These are phyloP conservation scores for Candida glaebosa DNA, from an alignment of 805 yeast genomes.

Conservation along the genomic window DNA sequence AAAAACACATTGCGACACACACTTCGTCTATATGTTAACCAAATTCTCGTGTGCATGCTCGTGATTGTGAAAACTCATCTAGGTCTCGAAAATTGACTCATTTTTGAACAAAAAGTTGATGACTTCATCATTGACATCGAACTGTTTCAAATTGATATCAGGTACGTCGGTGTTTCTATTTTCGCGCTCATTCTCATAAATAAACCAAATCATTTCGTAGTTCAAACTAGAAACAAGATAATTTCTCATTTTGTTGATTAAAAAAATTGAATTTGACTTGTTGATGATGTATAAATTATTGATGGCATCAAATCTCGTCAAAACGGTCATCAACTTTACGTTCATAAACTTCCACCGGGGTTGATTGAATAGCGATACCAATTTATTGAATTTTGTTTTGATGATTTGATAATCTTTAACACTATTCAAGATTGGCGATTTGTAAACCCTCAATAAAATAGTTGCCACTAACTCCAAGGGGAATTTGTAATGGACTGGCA, in stretches of 20 bases:
- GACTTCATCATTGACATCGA: constrained; percentile 25
- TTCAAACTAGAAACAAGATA: constrained; percentile 33
- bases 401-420: constrained; percentile 22
- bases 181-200: constrained; percentile 22
- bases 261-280: constrained; percentile 17
- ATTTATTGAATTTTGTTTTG: constrained; percentile 20
- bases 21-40: too few relatives aligned
- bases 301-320: constrained; percentile 21
- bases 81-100: constrained; percentile 17
- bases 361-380: constrained; percentile 15
- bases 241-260: constrained; percentile 31
- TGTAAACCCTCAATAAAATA: constrained; percentile 27
- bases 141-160: constrained; percentile 8
- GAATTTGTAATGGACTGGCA: constrained; percentile 41
- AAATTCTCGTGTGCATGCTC: too few relatives aligned
- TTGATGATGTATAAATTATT: constrained; percentile 9
- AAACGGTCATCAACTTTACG: constrained; percentile 19
- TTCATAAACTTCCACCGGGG: constrained; percentile 22
- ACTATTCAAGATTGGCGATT: constrained; percentile 26
- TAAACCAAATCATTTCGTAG: constrained; percentile 39
- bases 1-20: too few relatives aligned
- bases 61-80: too few relatives aligned
- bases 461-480: constrained; percentile 32
- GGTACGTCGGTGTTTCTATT: constrained; percentile 4
- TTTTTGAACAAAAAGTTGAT: constrained; percentile 16